Evolutionary conservation across 805 yeast species (phyloP).

Genomic region (Phaffomyces opuntiae): DNA sequence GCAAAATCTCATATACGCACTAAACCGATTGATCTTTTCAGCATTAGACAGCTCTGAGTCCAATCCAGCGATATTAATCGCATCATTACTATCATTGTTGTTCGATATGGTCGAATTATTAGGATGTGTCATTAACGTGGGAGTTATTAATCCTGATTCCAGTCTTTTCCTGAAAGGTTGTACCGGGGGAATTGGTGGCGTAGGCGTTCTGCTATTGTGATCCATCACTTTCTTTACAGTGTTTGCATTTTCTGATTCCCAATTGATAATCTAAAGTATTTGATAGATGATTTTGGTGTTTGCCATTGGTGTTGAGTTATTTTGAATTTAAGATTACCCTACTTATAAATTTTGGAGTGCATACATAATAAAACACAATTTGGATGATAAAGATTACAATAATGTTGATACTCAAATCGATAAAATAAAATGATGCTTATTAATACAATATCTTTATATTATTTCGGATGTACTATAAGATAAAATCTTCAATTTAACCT

Average conservation of each 20-base stretch:
- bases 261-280: no score
- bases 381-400: no score
- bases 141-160: conserved; percentile 6
- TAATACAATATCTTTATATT: background rate
- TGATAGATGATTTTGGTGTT: no score
- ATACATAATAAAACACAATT: no score
- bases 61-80: background rate
- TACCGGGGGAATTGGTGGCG: no score
- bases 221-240: background rate
- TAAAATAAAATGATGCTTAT: background rate
- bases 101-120: background rate
- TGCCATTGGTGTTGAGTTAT: no score
- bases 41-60: conserved; percentile 8
- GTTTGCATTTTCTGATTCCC: background rate
- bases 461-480: background rate
- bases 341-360: no score
- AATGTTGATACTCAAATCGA: no score
- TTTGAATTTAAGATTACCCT: background rate
- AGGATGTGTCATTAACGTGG: background rate
- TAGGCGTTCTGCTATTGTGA: background rate
- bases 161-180: background rate
- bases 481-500: background rate
- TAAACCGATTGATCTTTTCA: conserved; percentile 11
- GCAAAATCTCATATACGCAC: conserved; percentile 10
- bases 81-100: background rate